Evolutionary conservation across 192 early-diverging fungal species (phyloP).

Genomic region (Podila minutissima): DNA sequence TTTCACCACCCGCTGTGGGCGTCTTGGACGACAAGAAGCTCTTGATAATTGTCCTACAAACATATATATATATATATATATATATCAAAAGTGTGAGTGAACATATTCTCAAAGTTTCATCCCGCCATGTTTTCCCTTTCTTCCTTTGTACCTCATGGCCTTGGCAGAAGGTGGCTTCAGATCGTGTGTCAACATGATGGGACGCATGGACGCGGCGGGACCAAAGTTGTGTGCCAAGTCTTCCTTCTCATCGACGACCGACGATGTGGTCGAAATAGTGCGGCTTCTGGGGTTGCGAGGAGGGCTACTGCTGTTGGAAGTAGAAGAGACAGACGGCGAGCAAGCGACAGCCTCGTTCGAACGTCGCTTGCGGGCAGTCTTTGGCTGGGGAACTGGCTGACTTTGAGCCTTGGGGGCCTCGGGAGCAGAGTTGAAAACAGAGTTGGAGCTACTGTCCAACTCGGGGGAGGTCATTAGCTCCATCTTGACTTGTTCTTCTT

Average conservation of each 20-base stretch:
- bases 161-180: constrained; percentile 37
- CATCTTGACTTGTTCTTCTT: constrained; percentile 45
- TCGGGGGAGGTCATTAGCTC: constrained; percentile 30
- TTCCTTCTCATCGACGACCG: constrained; percentile 43
- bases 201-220: constrained; percentile 22
- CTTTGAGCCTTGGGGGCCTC: too few species aligned
- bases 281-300: constrained; percentile 40
- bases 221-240: constrained; percentile 16
- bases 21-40: constrained; percentile 56
- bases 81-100: constrained; percentile 1
- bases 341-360: constrained; percentile 34
- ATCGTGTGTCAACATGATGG: constrained; percentile 44
- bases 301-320: constrained; percentile 24
- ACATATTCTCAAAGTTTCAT: too few species aligned
- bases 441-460: constrained; percentile 18
- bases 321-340: constrained; percentile 18
- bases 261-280: constrained; percentile 41
- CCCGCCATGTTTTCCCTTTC: too few species aligned
- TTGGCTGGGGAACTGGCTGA: background rate
- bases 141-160: constrained; percentile 27
- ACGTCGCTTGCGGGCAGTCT: constrained; percentile 37
- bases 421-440: background rate
- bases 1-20: constrained; percentile 59
- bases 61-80: too few species aligned
- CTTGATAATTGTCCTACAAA: constrained; percentile 54